A percentile compares a stretch with the other conserved stretches of the same genome.
Evolutionary conservation across 2,329 filamentous ascomycete genomes (phyloP).

Genomic region (Exophiala calicioides): DNA sequence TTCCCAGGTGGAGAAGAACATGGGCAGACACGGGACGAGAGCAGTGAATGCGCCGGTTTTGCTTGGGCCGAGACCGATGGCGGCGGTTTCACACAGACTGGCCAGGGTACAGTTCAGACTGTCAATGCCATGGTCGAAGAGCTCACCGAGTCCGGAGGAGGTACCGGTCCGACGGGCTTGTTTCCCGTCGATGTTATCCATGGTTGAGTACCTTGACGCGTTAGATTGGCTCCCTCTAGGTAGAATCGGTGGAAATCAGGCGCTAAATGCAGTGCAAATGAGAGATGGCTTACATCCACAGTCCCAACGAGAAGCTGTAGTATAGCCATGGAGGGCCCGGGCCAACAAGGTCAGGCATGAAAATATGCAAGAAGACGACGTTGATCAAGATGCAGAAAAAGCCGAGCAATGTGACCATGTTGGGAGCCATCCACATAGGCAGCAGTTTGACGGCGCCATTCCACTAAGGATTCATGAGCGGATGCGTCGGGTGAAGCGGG

Average conservation of each 20-base stretch:
- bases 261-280: neutral
- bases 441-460: slow-evolving; percentile 91
- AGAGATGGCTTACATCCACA: slow-evolving; percentile 75
- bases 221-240: neutral
- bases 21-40: slow-evolving; percentile 85
- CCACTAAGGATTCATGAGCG: slow-evolving; percentile 63
- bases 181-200: slow-evolving; percentile 99
- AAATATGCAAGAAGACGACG: slow-evolving; percentile 71
- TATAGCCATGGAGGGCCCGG: slow-evolving; percentile 90
- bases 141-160: slow-evolving; percentile 89
- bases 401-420: slow-evolving; percentile 93
- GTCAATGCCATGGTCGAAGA: slow-evolving; percentile 98
- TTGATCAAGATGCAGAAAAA: slow-evolving; percentile 94
- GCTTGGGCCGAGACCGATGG: slow-evolving; percentile 85
- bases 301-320: slow-evolving; percentile 89
- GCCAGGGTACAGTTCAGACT: slow-evolving; percentile 95
- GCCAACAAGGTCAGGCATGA: slow-evolving; percentile 86
- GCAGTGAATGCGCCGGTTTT: slow-evolving; percentile 88
- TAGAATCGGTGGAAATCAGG: neutral
- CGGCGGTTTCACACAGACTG: slow-evolving; percentile 84
- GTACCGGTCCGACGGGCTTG: slow-evolving; percentile 93
- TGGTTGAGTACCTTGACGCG: slow-evolving; percentile 71
- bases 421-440: slow-evolving; percentile 94
- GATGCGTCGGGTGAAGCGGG: slow-evolving; percentile 5
- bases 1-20: slow-evolving; percentile 99